Base-by-base conservation (phyloP, 106 monocot species). In the Allium cepa region DNA sequence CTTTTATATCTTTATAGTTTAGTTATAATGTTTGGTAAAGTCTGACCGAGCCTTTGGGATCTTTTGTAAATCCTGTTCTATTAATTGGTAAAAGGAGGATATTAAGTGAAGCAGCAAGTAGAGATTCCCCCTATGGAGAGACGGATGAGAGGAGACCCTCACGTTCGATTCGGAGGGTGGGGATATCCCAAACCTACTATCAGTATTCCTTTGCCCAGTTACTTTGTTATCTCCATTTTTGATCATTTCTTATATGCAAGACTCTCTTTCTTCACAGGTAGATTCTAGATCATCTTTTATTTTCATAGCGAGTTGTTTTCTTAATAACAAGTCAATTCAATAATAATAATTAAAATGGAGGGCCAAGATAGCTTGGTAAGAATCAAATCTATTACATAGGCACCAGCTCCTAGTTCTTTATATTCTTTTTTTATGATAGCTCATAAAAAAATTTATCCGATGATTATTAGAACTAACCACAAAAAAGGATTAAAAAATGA, bases 71-170 rank as follows among this genome's bases (percentile, higher is more conserved):
- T 59, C 69, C 69, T 69, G 56, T 74, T 53, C 53, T 63, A 74
- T 76, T 36, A 36, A 36, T 47, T 76, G 22, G 49, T 69, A 68
- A 76, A 61, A 49, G 75, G 68, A 69, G 58, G 75, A 76, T 76
- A 69, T 76, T 76, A 76, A 67, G 75, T 68, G 75, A 76, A 76
- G 59, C 55, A 69, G 69, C 62, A 69, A 76, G 76, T 76, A 28
- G 61, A 64, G 60, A 76, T 69, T 76, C n/a, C 70, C 63, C 70
- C 50, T 76, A 18, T 47, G 50, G 69, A 76, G 70, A 69, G 69
- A 60, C 46, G 76, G 67, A 68, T 69, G 61, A 69, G 68, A 59
- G 68, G 75, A 75, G 75, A 75, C 58, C 75, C 60, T 75, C 59
- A 68, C 68, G 52, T 75, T 67, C 57, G 57, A 47, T 66, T 66